Evolutionary conservation across 2,329 filamentous ascomycete genomes (phyloP).

Genomic region (Cyphellophora attinorum): DNA sequence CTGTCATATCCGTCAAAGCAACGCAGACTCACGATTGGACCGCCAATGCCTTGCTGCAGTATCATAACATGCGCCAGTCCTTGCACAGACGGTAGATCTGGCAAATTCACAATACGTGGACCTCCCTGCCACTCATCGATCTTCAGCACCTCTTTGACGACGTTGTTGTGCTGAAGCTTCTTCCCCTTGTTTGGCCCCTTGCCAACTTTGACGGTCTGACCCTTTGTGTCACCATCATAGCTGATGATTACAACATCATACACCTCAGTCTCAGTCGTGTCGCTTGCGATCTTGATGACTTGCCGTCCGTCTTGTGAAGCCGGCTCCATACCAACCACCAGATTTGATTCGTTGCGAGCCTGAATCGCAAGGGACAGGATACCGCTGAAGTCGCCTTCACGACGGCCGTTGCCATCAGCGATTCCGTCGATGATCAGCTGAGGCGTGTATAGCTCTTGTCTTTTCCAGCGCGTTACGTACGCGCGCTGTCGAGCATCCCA

Average conservation of each 20-base stretch:
- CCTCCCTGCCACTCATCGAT: slow-evolving; percentile 13
- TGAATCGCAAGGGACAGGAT: slow-evolving; percentile 10
- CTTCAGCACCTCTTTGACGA: slow-evolving; percentile 13
- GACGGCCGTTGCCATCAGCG: slow-evolving; percentile 11
- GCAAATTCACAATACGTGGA: background rate
- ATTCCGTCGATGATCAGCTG: slow-evolving; percentile 12
- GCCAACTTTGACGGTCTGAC: slow-evolving; percentile 11
- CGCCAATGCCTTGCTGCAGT: background rate
- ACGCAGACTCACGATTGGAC: background rate
- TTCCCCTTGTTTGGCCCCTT: slow-evolving; percentile 13
- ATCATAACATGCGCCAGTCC: background rate
- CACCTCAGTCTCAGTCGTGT: slow-evolving; percentile 8
- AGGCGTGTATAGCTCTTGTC: slow-evolving; percentile 12
- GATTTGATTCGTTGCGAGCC: slow-evolving; percentile 8
- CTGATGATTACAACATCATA: slow-evolving; percentile 11
- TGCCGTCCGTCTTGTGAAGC: slow-evolving; percentile 7
- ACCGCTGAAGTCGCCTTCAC: slow-evolving; percentile 9
- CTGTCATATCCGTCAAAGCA: no score
- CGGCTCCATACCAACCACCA: slow-evolving; percentile 9
- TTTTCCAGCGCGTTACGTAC: slow-evolving; percentile 10
- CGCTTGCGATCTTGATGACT: slow-evolving; percentile 8
- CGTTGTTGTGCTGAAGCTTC: slow-evolving; percentile 12
- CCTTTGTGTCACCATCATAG: slow-evolving; percentile 7
- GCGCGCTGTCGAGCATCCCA: slow-evolving; percentile 12
- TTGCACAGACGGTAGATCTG: background rate